Base-by-base conservation (phyloP, 495 filamentous ascomycete species). In the Pseudoneurospora amorphoporcata region DNA sequence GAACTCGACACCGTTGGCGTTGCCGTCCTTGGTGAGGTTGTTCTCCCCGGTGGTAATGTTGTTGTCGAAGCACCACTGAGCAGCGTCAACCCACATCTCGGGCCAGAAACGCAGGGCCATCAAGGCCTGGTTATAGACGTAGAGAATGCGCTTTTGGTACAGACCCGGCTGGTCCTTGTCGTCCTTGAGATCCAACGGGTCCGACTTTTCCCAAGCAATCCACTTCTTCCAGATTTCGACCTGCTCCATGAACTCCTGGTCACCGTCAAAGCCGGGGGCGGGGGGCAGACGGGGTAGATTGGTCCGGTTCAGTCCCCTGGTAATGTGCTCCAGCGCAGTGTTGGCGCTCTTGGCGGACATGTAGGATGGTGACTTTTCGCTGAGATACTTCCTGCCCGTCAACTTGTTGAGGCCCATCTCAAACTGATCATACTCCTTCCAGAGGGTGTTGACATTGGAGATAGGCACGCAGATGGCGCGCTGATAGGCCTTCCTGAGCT, bases 391-490 rank as follows among this genome's bases (percentile, higher is more conserved):
- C 6, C 94, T 92, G 70, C 92, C 96, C 47, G 92, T 92, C 70
- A 92, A 84, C 81, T 97, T 98, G 81, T 97, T 98, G 40, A 97
- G 81, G 9, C 89, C 87, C 89, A 94, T 92, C 81, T 99, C 95
- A 77, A 98, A 99, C 76, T 90, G 87, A 81, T 97, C 94, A 77
- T 98, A 99, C 78, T 99, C 95, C 82, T 95, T 97, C 95, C 95
- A 99, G 10, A 99, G 80, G 14, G 84, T 85, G 75, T 94, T 92
- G 68, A 95, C 87, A 40, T 88, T 92, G 68, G 90, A 86, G 14
- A 91, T 95, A 5, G 95, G 95, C 70, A 97, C 88, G 74, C 87
- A 90, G 47, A 97, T 90, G 16, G 95, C 95, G 39, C 89, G 90
- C 76, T 97, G 95, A 79, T 97, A 98, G 4, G 92, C 91, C 77